phyloP scores from a whole-genome alignment of 2,329 filamentous ascomycete species.

The Stachybotrys chartarum region DNA sequence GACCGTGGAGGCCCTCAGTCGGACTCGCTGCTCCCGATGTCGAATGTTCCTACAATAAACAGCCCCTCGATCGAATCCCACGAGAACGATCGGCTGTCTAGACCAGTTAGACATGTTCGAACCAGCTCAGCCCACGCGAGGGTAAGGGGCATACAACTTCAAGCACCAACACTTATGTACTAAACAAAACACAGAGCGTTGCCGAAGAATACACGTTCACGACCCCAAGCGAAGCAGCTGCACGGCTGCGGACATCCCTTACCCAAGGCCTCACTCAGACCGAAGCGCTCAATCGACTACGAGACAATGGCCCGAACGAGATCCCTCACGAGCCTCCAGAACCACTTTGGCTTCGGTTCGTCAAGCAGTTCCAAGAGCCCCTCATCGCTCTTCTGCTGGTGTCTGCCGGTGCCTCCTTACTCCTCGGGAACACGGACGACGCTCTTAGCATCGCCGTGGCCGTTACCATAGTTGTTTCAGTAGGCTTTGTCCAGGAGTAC shows the following conservation, averaged over 20 bases:
- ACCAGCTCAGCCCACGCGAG: conserved; percentile 50
- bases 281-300: conserved; percentile 73
- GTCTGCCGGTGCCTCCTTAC: conserved; percentile 79
- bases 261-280: conserved; percentile 71
- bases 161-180: neutral
- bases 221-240: conserved; percentile 70
- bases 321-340: conserved; percentile 90
- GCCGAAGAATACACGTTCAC: conserved; percentile 60
- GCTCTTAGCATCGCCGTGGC: conserved; percentile 92
- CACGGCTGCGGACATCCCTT: conserved; percentile 74
- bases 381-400: conserved; percentile 86
- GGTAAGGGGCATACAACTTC: conserved; percentile 26
- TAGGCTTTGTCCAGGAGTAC: conserved; percentile 97
- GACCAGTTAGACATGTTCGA: conserved; percentile 30
- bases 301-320: conserved; percentile 84
- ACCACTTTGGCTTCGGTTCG: conserved; percentile 87
- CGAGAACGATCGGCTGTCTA: conserved; percentile 16
- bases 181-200: conserved; percentile 30
- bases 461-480: conserved; percentile 92
- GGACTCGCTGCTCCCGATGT: conserved; percentile 24
- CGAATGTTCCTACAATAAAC: conserved; percentile 25
- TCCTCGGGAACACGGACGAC: conserved; percentile 92
- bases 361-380: conserved; percentile 96
- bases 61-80: conserved; percentile 15
- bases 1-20: conserved; percentile 22